Evolutionary conservation across 306 rosid species (phyloP).

Genomic region (Lupinus albus): DNA sequence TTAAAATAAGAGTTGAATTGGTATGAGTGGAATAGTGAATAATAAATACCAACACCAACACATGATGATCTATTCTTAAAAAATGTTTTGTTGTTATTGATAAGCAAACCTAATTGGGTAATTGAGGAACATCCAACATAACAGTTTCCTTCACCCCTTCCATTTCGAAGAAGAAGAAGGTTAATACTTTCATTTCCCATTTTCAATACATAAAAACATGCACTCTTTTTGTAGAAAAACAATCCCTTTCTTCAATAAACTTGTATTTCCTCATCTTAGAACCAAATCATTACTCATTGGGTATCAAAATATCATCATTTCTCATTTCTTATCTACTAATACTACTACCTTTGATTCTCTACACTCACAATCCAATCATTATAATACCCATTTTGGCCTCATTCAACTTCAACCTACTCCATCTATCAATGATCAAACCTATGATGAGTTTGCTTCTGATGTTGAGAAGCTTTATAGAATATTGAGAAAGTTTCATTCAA

Average conservation of each 20-base stretch:
- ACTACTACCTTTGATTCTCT: slow-evolving; percentile 13
- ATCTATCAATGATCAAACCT: slow-evolving; percentile 27
- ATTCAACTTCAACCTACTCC: slow-evolving; percentile 44
- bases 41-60: no score
- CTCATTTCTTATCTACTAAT: slow-evolving; percentile 34
- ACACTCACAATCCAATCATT: slow-evolving; percentile 4
- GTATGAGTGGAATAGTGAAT: no score
- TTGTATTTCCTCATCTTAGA: slow-evolving; percentile 13
- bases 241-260: slow-evolving; percentile 33
- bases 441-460: slow-evolving; percentile 68
- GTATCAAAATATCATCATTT: slow-evolving; percentile 22
- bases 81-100: no score
- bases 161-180: no score
- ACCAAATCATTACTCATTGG: slow-evolving; percentile 23
- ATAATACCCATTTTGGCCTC: slow-evolving; percentile 45
- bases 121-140: no score
- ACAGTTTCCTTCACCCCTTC: no score
- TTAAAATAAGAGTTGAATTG: no score
- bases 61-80: no score
- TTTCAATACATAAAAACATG: no score
- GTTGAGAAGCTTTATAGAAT: slow-evolving; percentile 74
- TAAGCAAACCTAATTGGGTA: no score
- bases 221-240: slow-evolving; percentile 45
- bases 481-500: slow-evolving; percentile 67
- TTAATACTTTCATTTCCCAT: no score